Evolutionary conservation across 163 green algal species (phyloP).

Genomic region (Volvox carteri): DNA sequence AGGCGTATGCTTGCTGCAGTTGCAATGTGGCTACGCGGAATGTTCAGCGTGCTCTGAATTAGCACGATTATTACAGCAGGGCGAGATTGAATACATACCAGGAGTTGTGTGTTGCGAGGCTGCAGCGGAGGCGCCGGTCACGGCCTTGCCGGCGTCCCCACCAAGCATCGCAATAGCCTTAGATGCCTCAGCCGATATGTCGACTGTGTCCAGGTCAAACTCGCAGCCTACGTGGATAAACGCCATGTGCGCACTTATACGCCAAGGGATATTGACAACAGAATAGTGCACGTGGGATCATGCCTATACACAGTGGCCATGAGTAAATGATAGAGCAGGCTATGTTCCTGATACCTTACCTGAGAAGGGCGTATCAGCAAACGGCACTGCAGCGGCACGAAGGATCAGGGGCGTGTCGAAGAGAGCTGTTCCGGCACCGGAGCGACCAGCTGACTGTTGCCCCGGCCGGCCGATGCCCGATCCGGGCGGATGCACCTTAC

Average conservation of each 20-base stretch:
- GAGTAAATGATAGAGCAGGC: no score
- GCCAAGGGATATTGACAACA: not conserved
- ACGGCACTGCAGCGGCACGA: not conserved
- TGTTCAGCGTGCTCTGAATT: no score
- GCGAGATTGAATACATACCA: no score
- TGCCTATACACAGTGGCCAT: no score
- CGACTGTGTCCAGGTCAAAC: constrained; percentile 42
- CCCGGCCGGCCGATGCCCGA: not conserved
- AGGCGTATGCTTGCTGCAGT: no score
- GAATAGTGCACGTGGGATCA: not conserved
- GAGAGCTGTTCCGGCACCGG: not conserved
- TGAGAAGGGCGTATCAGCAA: constrained; percentile 39
- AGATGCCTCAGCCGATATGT: constrained; percentile 41
- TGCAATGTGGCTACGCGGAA: no score
- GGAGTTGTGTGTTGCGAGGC: not conserved
- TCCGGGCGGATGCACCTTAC: not conserved
- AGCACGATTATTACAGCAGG: no score
- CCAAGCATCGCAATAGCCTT: constrained; percentile 24
- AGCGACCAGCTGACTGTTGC: not conserved
- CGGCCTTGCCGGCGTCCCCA: not conserved
- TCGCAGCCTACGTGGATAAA: not conserved
- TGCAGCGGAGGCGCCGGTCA: not conserved
- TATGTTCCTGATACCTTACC: no score
- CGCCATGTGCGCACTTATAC: not conserved
- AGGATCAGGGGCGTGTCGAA: constrained; percentile 49